Conservation (phyloP, 495 filamentous ascomycete genomes). For the Neurospora hispaniola region DNA sequence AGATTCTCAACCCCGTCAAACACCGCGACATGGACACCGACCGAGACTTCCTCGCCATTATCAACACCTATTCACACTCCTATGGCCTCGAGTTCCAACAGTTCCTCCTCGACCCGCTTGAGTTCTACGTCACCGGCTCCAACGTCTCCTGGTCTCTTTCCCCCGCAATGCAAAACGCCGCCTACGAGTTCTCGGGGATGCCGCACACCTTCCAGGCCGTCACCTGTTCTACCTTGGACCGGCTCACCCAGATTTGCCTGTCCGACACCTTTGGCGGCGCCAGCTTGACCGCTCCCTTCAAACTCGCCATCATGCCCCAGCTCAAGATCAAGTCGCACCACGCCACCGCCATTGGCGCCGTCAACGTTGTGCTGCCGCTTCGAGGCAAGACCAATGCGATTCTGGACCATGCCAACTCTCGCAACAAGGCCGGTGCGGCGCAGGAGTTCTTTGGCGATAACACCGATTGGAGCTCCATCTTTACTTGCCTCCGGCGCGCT, state of each 20-base stretch:
- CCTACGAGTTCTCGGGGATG: constrained; percentile 61
- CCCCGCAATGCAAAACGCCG: constrained; percentile 71
- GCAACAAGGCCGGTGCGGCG: constrained; percentile 55
- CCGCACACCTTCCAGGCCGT: constrained; percentile 59
- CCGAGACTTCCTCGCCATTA: constrained; percentile 31
- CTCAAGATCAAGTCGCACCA: constrained; percentile 62
- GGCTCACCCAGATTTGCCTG: constrained; percentile 50
- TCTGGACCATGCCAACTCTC: constrained; percentile 53
- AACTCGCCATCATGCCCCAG: constrained; percentile 57
- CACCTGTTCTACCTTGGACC: constrained; percentile 51
- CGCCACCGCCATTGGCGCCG: constrained; percentile 68
- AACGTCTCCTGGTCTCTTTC: constrained; percentile 67
- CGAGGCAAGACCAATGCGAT: constrained; percentile 49
- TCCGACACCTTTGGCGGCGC: constrained; percentile 63
- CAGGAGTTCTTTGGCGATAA: constrained; percentile 71
- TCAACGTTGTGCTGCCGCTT: constrained; percentile 73
- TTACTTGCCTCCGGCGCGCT: constrained; percentile 56
- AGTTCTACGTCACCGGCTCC: constrained; percentile 66
- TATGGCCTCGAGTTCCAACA: constrained; percentile 43
- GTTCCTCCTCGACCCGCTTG: constrained; percentile 51
- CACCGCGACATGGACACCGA: constrained; percentile 50
- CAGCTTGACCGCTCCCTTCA: constrained; percentile 65
- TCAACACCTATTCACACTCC: constrained; percentile 39
- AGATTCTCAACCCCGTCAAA: constrained; percentile 57
- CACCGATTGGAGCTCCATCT: constrained; percentile 73